A percentile compares a stretch with the other conserved stretches of the same genome.
phyloP scores from a whole-genome alignment of 495 filamentous ascomycete genomes.

The Neurospora sp. region DNA sequence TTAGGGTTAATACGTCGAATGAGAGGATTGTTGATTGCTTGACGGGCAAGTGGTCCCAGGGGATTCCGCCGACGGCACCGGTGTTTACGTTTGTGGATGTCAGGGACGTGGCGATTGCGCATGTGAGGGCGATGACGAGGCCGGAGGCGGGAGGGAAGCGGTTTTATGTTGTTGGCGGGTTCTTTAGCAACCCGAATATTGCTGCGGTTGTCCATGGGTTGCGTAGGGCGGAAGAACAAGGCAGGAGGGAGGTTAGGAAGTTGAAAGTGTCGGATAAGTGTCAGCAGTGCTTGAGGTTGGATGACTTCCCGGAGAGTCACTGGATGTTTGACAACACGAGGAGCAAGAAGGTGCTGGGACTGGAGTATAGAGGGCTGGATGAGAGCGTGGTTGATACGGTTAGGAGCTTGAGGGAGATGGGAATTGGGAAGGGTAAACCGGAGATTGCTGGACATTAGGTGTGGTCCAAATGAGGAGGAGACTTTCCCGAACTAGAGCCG shows the following conservation, averaged over 20 bases:
- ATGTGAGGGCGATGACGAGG: constrained; percentile 28
- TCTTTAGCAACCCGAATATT: constrained; percentile 33
- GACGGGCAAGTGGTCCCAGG: constrained; percentile 19
- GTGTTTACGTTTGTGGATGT: constrained; percentile 42
- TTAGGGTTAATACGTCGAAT: constrained; percentile 37
- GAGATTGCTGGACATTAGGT: background rate
- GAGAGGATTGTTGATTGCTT: constrained; percentile 32
- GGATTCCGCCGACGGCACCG: constrained; percentile 25
- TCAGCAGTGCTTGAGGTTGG: background rate
- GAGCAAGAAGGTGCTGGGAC: constrained; percentile 24
- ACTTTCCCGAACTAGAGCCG: background rate
- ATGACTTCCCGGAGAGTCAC: constrained; percentile 30
- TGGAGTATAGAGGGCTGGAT: constrained; percentile 29
- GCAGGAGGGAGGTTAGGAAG: constrained; percentile 7
- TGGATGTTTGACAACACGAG: constrained; percentile 28
- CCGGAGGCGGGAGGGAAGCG: constrained; percentile 31
- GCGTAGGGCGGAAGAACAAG: constrained; percentile 12
- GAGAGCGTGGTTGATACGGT: constrained; percentile 32
- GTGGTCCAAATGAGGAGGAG: background rate
- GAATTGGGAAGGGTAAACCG: background rate
- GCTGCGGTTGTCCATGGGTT: constrained; percentile 19
- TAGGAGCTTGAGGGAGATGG: background rate
- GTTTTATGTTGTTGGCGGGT: constrained; percentile 33
- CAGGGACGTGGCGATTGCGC: constrained; percentile 36
- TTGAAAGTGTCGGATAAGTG: background rate